Percentiles rank a stretch among this genome's conserved stretches.
Conservation (phyloP, 768 basidiomycete species). For the Collybia mongolica region DNA sequence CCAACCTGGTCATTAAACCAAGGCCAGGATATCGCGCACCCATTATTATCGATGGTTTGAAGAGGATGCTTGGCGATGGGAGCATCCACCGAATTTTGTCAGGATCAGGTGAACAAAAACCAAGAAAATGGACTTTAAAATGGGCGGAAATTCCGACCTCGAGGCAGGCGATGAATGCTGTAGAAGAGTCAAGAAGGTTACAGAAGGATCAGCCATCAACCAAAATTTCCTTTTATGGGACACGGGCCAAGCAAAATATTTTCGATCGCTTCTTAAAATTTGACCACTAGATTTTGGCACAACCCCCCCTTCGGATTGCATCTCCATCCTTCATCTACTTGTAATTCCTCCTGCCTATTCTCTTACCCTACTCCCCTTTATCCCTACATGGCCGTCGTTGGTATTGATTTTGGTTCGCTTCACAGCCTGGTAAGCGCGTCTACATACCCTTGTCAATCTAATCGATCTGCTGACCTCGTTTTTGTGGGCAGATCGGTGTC, state of each 20-base stretch:
- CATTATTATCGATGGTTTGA: too few relatives aligned
- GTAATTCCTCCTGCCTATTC: slow-evolving; percentile 7
- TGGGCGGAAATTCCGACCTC: not conserved
- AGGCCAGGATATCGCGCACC: too few relatives aligned
- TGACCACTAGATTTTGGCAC: slow-evolving; percentile 4
- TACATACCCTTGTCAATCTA: slow-evolving; percentile 5
- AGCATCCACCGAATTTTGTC: too few relatives aligned
- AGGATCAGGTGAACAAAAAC: not conserved
- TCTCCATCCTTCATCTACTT: slow-evolving; percentile 4
- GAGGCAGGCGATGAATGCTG: slow-evolving; percentile 7
- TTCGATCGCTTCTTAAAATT: slow-evolving; percentile 17
- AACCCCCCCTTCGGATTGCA: slow-evolving; percentile 7
- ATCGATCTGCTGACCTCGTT: slow-evolving; percentile 10
- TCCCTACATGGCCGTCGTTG: slow-evolving; percentile 83
- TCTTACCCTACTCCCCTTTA: slow-evolving; percentile 16
- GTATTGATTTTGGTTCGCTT: slow-evolving; percentile 90
- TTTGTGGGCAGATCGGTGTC: slow-evolving; percentile 76
- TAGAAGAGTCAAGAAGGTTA: slow-evolving; percentile 24
- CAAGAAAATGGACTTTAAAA: too few relatives aligned
- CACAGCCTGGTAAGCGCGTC: slow-evolving; percentile 70
- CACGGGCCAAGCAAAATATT: slow-evolving; percentile 18
- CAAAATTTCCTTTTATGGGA: slow-evolving; percentile 18
- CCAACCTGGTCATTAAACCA: too few relatives aligned
- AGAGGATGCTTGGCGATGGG: too few relatives aligned
- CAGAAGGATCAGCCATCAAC: slow-evolving; percentile 15